Evolutionary conservation across 345 rosid species (phyloP).

Genomic region (Ailanthus altissimus): DNA sequence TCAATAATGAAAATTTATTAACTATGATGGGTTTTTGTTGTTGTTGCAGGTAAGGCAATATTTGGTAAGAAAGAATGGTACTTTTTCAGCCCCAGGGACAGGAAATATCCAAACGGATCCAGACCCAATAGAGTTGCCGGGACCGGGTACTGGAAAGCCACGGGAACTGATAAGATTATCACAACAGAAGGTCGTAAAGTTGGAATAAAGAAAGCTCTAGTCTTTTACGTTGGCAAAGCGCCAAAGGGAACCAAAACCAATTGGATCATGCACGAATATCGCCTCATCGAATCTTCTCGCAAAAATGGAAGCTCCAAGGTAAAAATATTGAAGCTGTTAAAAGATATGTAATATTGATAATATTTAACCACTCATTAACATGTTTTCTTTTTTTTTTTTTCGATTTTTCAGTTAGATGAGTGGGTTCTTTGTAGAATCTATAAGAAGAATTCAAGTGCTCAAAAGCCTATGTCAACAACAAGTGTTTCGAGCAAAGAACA

Average conservation of each 20-base stretch:
- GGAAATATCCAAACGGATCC: slow-evolving; percentile 94
- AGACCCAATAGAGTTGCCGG: slow-evolving; percentile 94
- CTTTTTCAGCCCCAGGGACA: slow-evolving; percentile 86
- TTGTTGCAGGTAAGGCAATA: slow-evolving; percentile 66
- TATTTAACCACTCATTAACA: not conserved
- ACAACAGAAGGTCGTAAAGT: slow-evolving; percentile 69
- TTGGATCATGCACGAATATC: slow-evolving; percentile 99
- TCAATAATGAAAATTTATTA: not conserved
- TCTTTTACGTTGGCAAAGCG: slow-evolving; percentile 89
- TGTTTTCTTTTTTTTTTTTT: not conserved
- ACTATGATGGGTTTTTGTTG: not conserved
- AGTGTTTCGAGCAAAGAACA: slow-evolving; percentile 56
- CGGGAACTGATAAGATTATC: slow-evolving; percentile 89
- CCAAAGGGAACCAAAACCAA: slow-evolving; percentile 94
- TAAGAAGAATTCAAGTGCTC: slow-evolving; percentile 70
- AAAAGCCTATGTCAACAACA: slow-evolving; percentile 39
- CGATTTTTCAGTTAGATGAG: slow-evolving; percentile 66
- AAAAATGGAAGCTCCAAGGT: slow-evolving; percentile 75
- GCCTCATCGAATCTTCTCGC: slow-evolving; percentile 62
- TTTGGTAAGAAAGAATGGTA: slow-evolving; percentile 98
- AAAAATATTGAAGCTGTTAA: not conserved
- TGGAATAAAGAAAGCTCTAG: slow-evolving; percentile 93
- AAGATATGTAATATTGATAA: not conserved
- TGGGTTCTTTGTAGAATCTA: slow-evolving; percentile 97
- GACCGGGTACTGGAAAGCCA: slow-evolving; percentile 98